Conservation (phyloP, 2,329 filamentous ascomycete genomes). For the Talaromyces sp. region DNA sequence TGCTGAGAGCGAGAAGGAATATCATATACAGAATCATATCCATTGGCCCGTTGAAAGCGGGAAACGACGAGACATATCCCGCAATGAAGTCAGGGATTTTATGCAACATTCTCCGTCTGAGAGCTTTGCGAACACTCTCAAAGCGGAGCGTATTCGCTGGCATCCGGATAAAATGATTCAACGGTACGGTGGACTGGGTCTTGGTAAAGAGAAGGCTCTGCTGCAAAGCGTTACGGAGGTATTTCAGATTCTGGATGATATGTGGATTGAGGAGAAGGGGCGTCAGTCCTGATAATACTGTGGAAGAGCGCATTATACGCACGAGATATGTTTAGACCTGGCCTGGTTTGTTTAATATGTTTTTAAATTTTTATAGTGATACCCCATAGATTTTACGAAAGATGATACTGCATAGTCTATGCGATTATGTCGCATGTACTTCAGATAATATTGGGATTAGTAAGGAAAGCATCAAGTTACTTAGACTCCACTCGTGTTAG, state of each 20-base stretch:
- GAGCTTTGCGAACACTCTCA: conserved; percentile 56
- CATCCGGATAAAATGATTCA: conserved; percentile 98
- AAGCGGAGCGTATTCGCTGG: conserved; percentile 86
- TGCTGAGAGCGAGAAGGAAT: conserved; percentile 20
- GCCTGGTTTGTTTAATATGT: conserved; percentile 13
- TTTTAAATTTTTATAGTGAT: not conserved
- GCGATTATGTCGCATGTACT: not conserved
- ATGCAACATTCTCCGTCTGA: conserved; percentile 54
- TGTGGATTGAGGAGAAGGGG: conserved; percentile 65
- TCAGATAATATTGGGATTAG: not conserved
- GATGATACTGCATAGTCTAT: not conserved
- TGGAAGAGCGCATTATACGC: not conserved
- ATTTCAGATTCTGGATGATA: conserved; percentile 81
- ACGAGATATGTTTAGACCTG: not conserved
- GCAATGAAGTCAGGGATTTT: conserved; percentile 64
- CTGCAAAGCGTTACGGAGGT: conserved; percentile 73
- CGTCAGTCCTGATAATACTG: conserved; percentile 12
- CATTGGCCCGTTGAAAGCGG: conserved; percentile 73
- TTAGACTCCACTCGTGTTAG: not conserved
- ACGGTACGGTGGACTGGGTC: conserved; percentile 65
- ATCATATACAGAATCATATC: conserved; percentile 43
- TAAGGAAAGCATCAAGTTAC: not conserved
- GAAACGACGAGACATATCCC: conserved; percentile 53
- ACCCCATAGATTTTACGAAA: not conserved
- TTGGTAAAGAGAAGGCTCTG: conserved; percentile 67